Conservation (phyloP, 441 rosid species). For the Syzygium syzygioides region DNA sequence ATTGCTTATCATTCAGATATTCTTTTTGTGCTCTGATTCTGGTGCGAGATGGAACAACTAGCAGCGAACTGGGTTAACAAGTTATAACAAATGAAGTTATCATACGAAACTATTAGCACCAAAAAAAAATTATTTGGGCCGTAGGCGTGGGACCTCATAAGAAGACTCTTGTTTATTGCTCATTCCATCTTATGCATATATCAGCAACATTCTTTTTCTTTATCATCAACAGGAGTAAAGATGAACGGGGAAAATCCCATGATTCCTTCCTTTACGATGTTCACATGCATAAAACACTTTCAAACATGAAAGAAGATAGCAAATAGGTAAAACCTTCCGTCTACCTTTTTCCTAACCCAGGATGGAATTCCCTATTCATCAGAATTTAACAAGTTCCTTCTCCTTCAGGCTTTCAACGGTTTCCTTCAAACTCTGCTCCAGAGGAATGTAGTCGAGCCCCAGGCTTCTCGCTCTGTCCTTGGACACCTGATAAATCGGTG, state of each 20-base stretch:
- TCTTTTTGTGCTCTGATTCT: no score
- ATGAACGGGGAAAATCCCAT: background rate
- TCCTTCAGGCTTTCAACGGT: constrained; percentile 27
- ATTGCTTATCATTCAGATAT: no score
- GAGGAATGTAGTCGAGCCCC: constrained; percentile 43
- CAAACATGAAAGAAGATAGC: background rate
- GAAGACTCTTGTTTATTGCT: background rate
- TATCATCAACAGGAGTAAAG: background rate
- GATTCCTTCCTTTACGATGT: background rate
- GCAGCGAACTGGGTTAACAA: no score
- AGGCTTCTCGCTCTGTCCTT: constrained; percentile 36
- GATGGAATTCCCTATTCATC: constrained; percentile 4
- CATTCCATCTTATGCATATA: background rate
- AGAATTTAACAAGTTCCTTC: background rate
- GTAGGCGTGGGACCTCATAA: background rate
- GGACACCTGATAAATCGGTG: constrained; percentile 37
- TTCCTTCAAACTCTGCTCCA: constrained; percentile 47
- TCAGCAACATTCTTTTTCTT: background rate
- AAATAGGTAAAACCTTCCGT: background rate
- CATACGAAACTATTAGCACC: no score
- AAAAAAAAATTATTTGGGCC: background rate
- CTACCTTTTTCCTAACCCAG: background rate
- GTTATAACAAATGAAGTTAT: no score
- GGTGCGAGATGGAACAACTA: no score
- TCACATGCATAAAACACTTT: background rate